Evolutionary conservation across 1,284 basidiomycete genomes (phyloP).

Genomic region (Boletus calvinii): DNA sequence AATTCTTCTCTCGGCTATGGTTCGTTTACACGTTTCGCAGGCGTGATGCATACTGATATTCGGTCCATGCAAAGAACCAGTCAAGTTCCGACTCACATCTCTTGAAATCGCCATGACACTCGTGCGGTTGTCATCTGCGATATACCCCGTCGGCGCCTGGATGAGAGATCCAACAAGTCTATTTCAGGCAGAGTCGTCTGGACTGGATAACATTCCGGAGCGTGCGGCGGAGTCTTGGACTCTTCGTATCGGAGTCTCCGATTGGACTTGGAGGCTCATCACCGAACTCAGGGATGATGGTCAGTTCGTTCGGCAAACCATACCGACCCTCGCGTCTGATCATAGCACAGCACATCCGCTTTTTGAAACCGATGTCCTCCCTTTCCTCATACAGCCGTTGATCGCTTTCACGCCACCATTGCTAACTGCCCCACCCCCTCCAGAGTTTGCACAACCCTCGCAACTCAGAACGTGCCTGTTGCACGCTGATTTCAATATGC

Average conservation of each 20-base stretch:
- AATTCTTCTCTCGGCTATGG: conserved; percentile 80
- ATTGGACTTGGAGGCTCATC: conserved; percentile 77
- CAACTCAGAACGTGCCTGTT: conserved; percentile 52
- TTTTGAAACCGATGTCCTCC: conserved; percentile 61
- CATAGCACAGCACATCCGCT: conserved; percentile 46
- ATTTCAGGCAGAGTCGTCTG: conserved; percentile 22
- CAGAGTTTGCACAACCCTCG: conserved; percentile 43
- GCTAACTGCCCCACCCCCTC: conserved; percentile 36
- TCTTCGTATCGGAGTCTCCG: conserved; percentile 60
- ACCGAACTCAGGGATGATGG: conserved; percentile 62
- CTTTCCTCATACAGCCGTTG: conserved; percentile 59
- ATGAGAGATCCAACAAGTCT: conserved; percentile 33
- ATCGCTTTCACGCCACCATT: conserved; percentile 56
- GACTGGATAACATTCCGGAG: conserved; percentile 25
- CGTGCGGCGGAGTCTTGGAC: conserved; percentile 58
- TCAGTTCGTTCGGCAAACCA: conserved; percentile 32
- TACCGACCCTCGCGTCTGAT: conserved; percentile 12
- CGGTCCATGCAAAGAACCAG: conserved; percentile 51
- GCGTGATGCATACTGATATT: conserved; percentile 2
- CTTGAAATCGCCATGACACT: conserved; percentile 66
- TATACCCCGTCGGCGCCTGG: conserved; percentile 73
- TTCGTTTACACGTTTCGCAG: conserved; percentile 33
- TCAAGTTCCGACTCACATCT: conserved; percentile 64
- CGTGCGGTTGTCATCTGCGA: conserved; percentile 61
- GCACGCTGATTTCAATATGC: conserved; percentile 65